Evolutionary conservation across 1,139 yeast genomes (phyloP), one percentile per base, ranked within the genome.

Genomic region (Taphrina deformans): DNA sequence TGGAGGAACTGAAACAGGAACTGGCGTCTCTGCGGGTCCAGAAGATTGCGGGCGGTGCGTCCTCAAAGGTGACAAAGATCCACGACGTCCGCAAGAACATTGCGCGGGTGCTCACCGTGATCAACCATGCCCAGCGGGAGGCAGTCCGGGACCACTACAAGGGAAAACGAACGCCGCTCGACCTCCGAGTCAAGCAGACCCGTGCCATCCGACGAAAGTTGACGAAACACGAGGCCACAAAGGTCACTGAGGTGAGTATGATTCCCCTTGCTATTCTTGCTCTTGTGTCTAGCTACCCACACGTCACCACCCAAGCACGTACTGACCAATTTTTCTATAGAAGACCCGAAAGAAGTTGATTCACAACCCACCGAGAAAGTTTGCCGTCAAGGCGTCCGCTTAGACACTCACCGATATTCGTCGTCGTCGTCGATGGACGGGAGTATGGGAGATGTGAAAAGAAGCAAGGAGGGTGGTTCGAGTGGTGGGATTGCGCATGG

Each of bases 201-300:
- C 93, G 98, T 87, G 98, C 99, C 81, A 83, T 93, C 82, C 92
- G 99, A 89, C 90, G 98, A 86, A 85, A 87, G 80, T 86, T 93
- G 80, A 86, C 97, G 80, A 84, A 88, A 79, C 81, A 82, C 81
- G 97, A 93, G 84, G 86, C 78, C 96, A 97, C 82, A 90, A 88
- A 96, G 97, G 99, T 81, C 92, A 88, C 84, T 91, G 96, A 88
- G 48, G 58, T 53, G 48, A 53, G 58, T 53, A 38, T 53, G 6
- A 12, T 31, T 12, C 44, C 38, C 3, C 55, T 18, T 10, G 55
- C 58, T 53, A 53, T 53, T 53, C 58, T 53, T 53, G 33, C 58
- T 53, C 58, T 53, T 53, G 58, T 53, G 58, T 38, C 23, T 53
- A 53, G 58, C 58, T 6, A 10, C 31, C 45, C 27, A 7, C 35